Percentiles rank a stretch among this genome's conserved stretches.
These are phyloP conservation scores for Waltergamsia citrina DNA, from an alignment of 2,329 filamentous ascomycete genomes.

Conservation along the genomic window DNA sequence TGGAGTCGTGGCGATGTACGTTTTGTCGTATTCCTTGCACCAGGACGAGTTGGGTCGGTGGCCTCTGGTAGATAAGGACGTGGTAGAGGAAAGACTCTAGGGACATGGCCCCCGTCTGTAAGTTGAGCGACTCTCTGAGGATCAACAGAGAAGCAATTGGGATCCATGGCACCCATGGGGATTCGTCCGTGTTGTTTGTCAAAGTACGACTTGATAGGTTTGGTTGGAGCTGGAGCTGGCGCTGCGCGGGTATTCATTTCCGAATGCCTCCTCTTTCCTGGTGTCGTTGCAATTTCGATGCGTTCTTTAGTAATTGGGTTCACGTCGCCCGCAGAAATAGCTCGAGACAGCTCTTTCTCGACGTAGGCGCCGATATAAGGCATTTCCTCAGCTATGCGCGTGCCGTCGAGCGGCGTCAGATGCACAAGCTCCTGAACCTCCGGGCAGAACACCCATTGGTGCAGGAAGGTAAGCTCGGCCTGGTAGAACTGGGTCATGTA, in stretches of 20 bases:
- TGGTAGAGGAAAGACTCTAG: conserved; percentile 49
- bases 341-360: conserved; percentile 57
- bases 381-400: conserved; percentile 59
- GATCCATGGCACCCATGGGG: conserved; percentile 53
- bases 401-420: conserved; percentile 56
- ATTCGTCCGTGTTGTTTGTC: conserved; percentile 38
- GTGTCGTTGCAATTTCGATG: conserved; percentile 32
- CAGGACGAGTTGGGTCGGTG: conserved; percentile 10
- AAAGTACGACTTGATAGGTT: conserved; percentile 48
- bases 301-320: conserved; percentile 81
- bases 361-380: conserved; percentile 73
- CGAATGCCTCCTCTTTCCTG: conserved; percentile 32
- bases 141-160: conserved; percentile 49
- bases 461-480: conserved; percentile 85
- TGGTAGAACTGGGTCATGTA: conserved; percentile 77
- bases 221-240: conserved; percentile 20
- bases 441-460: conserved; percentile 92
- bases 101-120: conserved; percentile 37
- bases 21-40: conserved; percentile 8
- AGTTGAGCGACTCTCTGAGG: conserved; percentile 35
- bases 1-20: conserved; percentile 28
- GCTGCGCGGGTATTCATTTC: conserved; percentile 16
- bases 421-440: conserved; percentile 60
- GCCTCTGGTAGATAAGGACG: conserved; percentile 42
- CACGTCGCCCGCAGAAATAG: conserved; percentile 71